phyloP scores from a whole-genome alignment of 108 stramenopile species.

The Epipyxis sp. region DNA sequence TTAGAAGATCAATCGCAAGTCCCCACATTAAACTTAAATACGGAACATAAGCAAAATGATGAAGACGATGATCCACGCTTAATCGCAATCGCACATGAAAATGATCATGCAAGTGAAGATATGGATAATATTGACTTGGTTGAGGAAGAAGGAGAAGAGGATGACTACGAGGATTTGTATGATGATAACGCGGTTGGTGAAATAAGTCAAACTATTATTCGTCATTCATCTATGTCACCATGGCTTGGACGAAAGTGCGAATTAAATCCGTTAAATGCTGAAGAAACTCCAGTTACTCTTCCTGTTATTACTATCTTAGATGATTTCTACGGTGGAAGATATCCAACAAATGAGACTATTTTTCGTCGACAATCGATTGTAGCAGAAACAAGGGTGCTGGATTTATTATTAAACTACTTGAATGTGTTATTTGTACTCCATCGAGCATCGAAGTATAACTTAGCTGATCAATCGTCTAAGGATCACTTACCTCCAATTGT shows the following conservation, averaged over 20 bases:
- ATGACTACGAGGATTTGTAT: constrained; percentile 12
- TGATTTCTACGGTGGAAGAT: background rate
- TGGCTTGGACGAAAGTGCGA: constrained; percentile 11
- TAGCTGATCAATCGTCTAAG: background rate
- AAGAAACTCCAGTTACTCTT: too few species aligned
- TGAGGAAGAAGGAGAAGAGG: constrained; percentile 18
- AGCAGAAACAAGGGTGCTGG: background rate
- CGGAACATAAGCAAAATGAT: too few species aligned
- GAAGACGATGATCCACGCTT: background rate
- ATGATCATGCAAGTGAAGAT: background rate
- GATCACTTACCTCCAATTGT: background rate
- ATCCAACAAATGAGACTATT: background rate
- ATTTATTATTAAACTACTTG: background rate
- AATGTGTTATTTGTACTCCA: constrained; percentile 15
- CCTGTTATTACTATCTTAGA: too few species aligned
- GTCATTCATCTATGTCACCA: background rate
- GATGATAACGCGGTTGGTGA: background rate
- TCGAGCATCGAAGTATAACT: background rate
- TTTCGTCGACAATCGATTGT: constrained; percentile 14
- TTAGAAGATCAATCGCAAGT: too few species aligned
- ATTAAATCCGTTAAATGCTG: too few species aligned
- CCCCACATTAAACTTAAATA: too few species aligned
- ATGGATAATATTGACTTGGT: background rate
- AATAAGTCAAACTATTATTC: too few species aligned
- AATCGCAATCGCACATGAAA: background rate